Evolutionary conservation across 2,329 filamentous ascomycete genomes (phyloP), one percentile per base, ranked within the genome.

Genomic region (Endoconidiophora laricicola): DNA sequence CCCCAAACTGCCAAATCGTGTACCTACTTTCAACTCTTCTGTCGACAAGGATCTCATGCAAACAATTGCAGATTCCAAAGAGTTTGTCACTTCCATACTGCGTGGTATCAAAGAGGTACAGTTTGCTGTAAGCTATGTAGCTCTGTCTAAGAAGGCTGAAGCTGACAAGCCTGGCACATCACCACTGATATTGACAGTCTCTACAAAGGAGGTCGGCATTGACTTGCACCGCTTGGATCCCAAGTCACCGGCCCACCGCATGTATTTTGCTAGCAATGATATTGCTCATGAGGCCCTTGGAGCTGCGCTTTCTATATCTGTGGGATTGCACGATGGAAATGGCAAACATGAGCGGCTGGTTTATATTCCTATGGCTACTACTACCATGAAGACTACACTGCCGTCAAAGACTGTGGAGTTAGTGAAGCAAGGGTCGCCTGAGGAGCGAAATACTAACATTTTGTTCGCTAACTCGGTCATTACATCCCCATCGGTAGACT

Each of bases 351-450:
- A 95, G 61, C 80, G 90, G 49, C 74, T 98, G 52, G 67, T 94
- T 20, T 98, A 98, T 62, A 77, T 98, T 41, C 91, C 91, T 0
- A 96, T 98, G 91, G 85, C 90, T 18, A 98, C 91, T 1, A 94
- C 88, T 2, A 98, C 81, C 0, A 78, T 96, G 53, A 86, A 90
- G 62, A 96, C 91, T 0, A 98, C 93, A 0, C 67, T 96, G 6
- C 90, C 90, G 4, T 93, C 91, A 10, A 95, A 96, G 64, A 94
- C 88, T 0, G 81, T 98, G 9, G 83, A 90, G 60, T 75, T 88
- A 49, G 76, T 80, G 1, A 74, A 80, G 52, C 75, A 82, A 33
- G 81, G 82, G 16, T 81, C 77, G 37, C 71, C 75, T 9, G 82
- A 83, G 56, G 87, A 96, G 64, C 79, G 86, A 55, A 98, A 98